Evolutionary conservation across 495 filamentous ascomycete genomes (phyloP), one percentile per base, ranked within the genome.

Genomic region (Aspergillus funiculosus): DNA sequence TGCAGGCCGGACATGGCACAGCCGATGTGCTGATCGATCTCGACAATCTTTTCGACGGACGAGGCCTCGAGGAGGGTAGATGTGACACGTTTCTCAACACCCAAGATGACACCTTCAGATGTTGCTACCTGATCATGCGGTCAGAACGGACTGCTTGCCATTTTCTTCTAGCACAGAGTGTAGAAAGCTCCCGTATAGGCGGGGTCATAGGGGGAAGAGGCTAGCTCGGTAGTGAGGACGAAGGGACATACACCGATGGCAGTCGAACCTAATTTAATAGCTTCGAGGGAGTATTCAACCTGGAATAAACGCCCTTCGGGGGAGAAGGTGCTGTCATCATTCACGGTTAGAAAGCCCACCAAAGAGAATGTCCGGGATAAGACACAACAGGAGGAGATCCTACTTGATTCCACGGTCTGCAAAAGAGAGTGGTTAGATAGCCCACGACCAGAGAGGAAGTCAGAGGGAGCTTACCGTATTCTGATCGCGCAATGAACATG

Each of bases 251-350:
- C 89, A 60, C 92, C 92, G 73, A 98, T 98, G 57, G 92, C 92
- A 49, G 92, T 98, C 44, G 86, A 92, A 59, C 92, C 92, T 57
- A 97, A 88, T 72, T 98, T 98, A 80, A 98, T 98, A 67, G 92
- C 92, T 80, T 98, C 92, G 52, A 98, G 86, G 46, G 94, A 97
- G 80, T 98, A 98, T 85, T 98, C 92, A 73, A 98, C 92, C 78
- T 98, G 92, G 81, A 98, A 98, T 67, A 98, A 85, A 73, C 92
- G 92, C 58, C 92, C 92, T 79, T 98, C 92, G 37, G 92, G 92
- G 54, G 92, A 98, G 85, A 98, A 98, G 79, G 92, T 98, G 79
- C 90, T 97, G 64, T 40, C 21, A 42, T 28, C n/a, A 35, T 6
- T 21, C 31, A 60, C 50, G 27, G 56, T 71, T 52, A 71, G 64